Evolutionary conservation across 495 filamentous ascomycete species (phyloP).

Genomic region (Aspergillus indologenus): DNA sequence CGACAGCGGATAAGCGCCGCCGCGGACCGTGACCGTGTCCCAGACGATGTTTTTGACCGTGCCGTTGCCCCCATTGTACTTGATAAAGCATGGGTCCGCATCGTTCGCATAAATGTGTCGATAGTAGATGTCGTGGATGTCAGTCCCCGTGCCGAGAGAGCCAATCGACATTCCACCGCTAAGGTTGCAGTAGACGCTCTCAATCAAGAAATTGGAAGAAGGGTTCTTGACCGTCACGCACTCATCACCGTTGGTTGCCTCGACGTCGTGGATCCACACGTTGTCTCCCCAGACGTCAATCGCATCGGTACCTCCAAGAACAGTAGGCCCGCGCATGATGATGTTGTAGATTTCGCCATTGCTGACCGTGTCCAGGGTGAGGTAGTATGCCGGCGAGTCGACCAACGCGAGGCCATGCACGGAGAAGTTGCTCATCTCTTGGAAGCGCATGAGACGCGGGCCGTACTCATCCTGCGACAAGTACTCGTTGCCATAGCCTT

Average conservation of each 20-base stretch:
- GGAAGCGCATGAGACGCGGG: conserved; percentile 30
- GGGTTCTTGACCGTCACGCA: conserved; percentile 45
- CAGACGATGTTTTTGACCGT: conserved; percentile 17
- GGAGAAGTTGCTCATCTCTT: conserved; percentile 36
- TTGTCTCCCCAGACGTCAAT: conserved; percentile 44
- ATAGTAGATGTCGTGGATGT: conserved; percentile 40
- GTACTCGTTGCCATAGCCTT: conserved; percentile 43
- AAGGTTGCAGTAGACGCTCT: conserved; percentile 52
- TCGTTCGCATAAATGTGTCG: conserved; percentile 43
- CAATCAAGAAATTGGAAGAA: conserved; percentile 44
- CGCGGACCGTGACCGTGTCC: conserved; percentile 28
- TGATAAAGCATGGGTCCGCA: conserved; percentile 59
- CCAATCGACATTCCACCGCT: conserved; percentile 49
- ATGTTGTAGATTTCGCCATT: conserved; percentile 47
- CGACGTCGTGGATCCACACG: conserved; percentile 46
- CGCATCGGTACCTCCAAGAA: conserved; percentile 42
- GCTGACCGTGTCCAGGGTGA: conserved; percentile 38
- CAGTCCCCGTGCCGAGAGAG: conserved; percentile 32
- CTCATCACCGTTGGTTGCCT: conserved; percentile 50
- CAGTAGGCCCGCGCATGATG: conserved; percentile 40
- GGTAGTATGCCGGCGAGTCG: conserved; percentile 44
- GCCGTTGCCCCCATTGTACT: conserved; percentile 50
- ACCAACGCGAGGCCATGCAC: conserved; percentile 44
- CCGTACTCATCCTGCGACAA: conserved; percentile 18
- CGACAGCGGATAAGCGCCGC: conserved; percentile 42